Conservation (phyloP, 2,329 filamentous ascomycete species). For the Emydomyces testavorans region DNA sequence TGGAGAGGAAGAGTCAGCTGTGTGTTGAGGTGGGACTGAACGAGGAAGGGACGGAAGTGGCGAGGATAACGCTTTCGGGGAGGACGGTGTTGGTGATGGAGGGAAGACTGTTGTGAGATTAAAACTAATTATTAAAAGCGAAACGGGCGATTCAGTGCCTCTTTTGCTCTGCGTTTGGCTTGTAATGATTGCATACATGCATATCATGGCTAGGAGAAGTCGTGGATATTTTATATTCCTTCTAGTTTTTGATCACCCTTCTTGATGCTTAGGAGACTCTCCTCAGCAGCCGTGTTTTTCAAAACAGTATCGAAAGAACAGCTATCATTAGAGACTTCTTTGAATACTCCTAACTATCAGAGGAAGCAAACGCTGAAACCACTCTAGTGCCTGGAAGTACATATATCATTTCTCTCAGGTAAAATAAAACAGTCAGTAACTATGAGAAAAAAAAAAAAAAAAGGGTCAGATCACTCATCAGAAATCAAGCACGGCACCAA, state of each 20-base stretch:
- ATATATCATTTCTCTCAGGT: too few species aligned
- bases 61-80: conserved; percentile 17
- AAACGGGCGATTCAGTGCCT: not conserved
- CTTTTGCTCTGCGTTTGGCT: not conserved
- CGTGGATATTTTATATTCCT: too few species aligned
- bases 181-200: too few species aligned
- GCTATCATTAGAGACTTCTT: too few species aligned
- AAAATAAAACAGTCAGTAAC: too few species aligned
- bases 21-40: conserved; percentile 36
- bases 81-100: conserved; percentile 17
- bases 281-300: too few species aligned
- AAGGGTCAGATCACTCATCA: too few species aligned
- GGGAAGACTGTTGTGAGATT: conserved; percentile 15
- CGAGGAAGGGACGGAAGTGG: conserved; percentile 20
- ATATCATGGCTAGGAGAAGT: too few species aligned
- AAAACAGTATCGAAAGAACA: too few species aligned
- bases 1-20: conserved; percentile 42
- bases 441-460: not conserved
- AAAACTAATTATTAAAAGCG: not conserved
- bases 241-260: too few species aligned
- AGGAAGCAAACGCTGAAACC: not conserved
- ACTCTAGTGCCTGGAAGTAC: not conserved
- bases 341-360: too few species aligned
- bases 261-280: too few species aligned
- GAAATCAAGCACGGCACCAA: not conserved